Base-by-base conservation (phyloP, 164 flowering plant species). In the Echeveria elegans region DNA sequence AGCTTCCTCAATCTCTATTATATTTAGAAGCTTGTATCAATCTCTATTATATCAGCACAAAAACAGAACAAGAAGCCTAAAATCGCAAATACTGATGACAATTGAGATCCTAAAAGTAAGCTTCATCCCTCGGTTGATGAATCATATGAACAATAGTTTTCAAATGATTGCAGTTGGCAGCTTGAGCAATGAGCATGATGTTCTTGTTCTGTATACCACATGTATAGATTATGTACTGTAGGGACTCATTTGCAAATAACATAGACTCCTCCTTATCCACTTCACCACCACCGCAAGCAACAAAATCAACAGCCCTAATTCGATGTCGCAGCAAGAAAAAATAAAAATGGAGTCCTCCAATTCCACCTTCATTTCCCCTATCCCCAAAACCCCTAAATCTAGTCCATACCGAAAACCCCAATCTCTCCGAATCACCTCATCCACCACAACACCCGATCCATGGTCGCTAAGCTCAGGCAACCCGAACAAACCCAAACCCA, bases 401-500 rank as follows among this genome's bases (percentile, higher is more conserved):
- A n/a, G 21, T n/a, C 28, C 58, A 26, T n/a, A n/a, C n/a, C n/a
- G n/a, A n/a, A 50, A 50, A 23, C 28, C 28, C 58, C 7, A 23
- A 50, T 1, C 26, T 7, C 58, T 50, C 58, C 58, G 58, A 21
- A 37, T 63, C 31, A 72, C 69, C 62, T 52, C 6, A 59, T 79
- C 80, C 73, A 72, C 85, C 28, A 72, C 85, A 26, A 72, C 73
- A 1, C 83, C 90, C 18, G 88, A 89, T 82, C 92, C 89, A 1
- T 88, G 95, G 92, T 80, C 86, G 5, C 88, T 80, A 66, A 80
- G 86, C 74, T 84, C 82, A 62, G 92, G 92, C 71, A 77, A 80
- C 75, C 66, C 41, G 52, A 60, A 68, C 70, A 72, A 63, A 21
- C 83, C 97, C 8, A 88, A 83, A 62, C 85, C 91, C 68, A 78